These are phyloP conservation scores for Triadica sebifera DNA, from an alignment of 345 rosid species.

Conservation along the genomic window DNA sequence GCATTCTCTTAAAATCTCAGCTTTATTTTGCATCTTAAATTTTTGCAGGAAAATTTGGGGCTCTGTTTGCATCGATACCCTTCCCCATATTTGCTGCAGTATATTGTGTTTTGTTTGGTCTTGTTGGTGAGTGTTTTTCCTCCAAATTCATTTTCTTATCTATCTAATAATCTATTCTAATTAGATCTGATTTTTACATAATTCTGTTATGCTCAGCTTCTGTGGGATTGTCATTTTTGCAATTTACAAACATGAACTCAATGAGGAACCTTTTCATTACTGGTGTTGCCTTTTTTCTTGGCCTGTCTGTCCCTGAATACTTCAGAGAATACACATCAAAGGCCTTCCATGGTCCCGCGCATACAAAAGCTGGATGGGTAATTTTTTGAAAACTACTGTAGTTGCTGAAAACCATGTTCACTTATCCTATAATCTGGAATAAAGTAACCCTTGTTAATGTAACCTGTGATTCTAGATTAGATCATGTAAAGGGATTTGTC, in stretches of 20 bases:
- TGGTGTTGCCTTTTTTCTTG: constrained; percentile 84
- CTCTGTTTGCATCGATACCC: constrained; percentile 94
- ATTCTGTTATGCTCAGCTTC: constrained; percentile 53
- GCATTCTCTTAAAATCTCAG: background rate
- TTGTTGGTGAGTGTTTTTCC: constrained; percentile 57
- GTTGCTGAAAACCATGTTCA: background rate
- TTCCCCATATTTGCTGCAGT: constrained; percentile 91
- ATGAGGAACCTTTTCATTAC: constrained; percentile 84
- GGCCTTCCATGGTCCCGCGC: constrained; percentile 91
- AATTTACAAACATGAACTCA: constrained; percentile 99
- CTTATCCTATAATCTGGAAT: background rate
- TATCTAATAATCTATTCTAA: background rate
- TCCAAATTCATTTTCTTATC: background rate
- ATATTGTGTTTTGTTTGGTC: constrained; percentile 87
- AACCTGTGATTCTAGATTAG: too few relatives aligned
- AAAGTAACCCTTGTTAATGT: background rate
- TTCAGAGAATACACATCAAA: constrained; percentile 73
- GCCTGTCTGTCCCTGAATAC: constrained; percentile 83
- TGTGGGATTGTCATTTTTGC: constrained; percentile 89
- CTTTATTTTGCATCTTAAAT: background rate
- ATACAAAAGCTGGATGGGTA: constrained; percentile 89
- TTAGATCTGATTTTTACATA: constrained; percentile 3
- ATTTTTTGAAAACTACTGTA: constrained; percentile 7
- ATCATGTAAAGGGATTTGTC: too few relatives aligned
- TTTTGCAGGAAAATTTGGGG: constrained; percentile 85